A percentile compares a stretch with the other conserved stretches of the same genome.
phyloP scores from a whole-genome alignment of 768 basidiomycete genomes.

The Tylopilus subfusipes region DNA sequence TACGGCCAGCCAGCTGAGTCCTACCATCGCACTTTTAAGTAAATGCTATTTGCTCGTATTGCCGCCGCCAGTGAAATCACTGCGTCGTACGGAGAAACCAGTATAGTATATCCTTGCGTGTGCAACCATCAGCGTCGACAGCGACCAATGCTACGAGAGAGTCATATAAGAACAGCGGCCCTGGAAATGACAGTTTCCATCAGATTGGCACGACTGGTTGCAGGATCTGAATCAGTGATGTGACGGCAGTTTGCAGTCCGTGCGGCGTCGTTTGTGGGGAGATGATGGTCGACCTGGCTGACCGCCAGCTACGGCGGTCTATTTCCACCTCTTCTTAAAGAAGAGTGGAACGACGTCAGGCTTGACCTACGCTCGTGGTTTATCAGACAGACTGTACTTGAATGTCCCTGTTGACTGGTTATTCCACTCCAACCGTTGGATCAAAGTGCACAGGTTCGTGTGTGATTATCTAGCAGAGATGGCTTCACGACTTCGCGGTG shows the following conservation, averaged over 20 bases:
- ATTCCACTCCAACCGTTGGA: not conserved
- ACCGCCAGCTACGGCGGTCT: not conserved
- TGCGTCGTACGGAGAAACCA: not conserved
- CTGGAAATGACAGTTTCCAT: not conserved
- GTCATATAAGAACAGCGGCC: not conserved
- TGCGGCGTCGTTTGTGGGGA: not conserved
- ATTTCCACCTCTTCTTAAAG: not conserved
- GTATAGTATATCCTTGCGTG: not conserved
- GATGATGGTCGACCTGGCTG: no score
- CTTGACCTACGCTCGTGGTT: not conserved
- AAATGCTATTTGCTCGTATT: not conserved
- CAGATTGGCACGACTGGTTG: not conserved
- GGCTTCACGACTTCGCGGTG: not conserved
- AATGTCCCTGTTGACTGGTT: no score
- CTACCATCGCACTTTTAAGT: not conserved
- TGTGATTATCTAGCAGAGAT: not conserved
- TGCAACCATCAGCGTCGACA: not conserved
- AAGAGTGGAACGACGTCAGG: not conserved
- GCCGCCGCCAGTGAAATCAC: not conserved
- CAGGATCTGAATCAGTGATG: no score
- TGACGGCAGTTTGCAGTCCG: not conserved
- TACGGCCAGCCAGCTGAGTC: not conserved
- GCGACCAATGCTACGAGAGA: not conserved
- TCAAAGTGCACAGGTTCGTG: slow-evolving; percentile 3
- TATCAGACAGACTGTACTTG: not conserved